Evolutionary conservation across 192 early-diverging fungal genomes (phyloP), one percentile per base, ranked within the genome.

Genomic region (Gaertneriomyces semiglobifer): DNA sequence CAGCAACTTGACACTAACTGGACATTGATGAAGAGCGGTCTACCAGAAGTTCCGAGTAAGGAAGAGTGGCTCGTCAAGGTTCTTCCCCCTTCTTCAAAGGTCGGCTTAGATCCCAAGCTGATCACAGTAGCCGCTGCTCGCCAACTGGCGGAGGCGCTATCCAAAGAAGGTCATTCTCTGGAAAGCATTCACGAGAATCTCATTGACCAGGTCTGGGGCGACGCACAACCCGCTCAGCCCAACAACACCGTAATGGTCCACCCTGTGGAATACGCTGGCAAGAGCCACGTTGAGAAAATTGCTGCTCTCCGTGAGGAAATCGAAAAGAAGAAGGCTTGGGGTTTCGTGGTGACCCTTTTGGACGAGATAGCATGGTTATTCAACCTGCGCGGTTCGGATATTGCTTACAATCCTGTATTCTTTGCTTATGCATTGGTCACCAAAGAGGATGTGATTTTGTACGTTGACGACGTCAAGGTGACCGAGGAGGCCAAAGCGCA

Each of bases 321-420:
- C 25, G 74, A 78, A 46, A 83, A 89, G 67, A 81, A 84, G 63
- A 75, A 80, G 11, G 75, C 74, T 6, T 85, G 82, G 62, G 96
- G 91, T 33, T 82, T 92, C 52, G 85, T 94, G 3, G 85, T 95
- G 5, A 87, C 93, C 6, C 93, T 88, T 7, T 80, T 99, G 58
- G 96, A 97, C 74, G 96, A 98, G 78, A 85, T 98, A 65, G 92
- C 92, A 8, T 98, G 96, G 96, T 81, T 98, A 41, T 93, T 93
- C 76, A 98, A 98, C 72, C 77, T 98, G 56, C 89, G 96, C 62
- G 96, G 96, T n/a, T 87, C 88, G 33, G 96, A 98, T 68, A 91
- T 98, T 68, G 79, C 82, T 57, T 98, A 88, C 83, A 98, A 98
- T 68, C 96, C 96, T 0, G 95, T 98, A 12, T 97, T 98, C 77